These are phyloP conservation scores for Candolleomyces efflorescens DNA, from an alignment of 768 basidiomycete genomes.

Conservation along the genomic window DNA sequence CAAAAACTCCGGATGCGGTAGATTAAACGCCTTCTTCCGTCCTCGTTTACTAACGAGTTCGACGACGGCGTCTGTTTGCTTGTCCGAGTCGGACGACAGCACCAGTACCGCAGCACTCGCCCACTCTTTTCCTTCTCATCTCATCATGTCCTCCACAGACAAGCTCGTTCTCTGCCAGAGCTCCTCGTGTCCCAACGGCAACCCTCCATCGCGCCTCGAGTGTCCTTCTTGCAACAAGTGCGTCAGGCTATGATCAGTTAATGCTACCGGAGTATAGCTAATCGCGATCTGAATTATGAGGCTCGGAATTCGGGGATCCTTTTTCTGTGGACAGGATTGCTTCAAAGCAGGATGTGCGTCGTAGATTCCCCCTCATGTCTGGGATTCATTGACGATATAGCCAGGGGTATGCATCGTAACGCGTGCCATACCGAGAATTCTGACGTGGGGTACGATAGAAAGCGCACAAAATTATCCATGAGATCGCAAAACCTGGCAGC, in stretches of 20 bases:
- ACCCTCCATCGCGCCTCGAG: slow-evolving; percentile 82
- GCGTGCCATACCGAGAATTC: background rate
- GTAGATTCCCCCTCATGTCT: slow-evolving; percentile 3
- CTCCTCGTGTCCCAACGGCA: slow-evolving; percentile 67
- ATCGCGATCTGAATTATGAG: slow-evolving; percentile 35
- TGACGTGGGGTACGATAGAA: slow-evolving; percentile 47
- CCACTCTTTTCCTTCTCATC: slow-evolving; percentile 7
- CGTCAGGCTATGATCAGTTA: slow-evolving; percentile 26
- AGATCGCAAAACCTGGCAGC: slow-evolving; percentile 41
- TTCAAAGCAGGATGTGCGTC: slow-evolving; percentile 91
- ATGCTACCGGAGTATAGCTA: slow-evolving; percentile 3
- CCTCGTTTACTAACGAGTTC: no score
- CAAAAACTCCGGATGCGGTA: no score
- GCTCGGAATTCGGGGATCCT: slow-evolving; percentile 77
- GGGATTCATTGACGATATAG: slow-evolving; percentile 8
- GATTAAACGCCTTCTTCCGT: no score
- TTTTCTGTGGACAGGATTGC: slow-evolving; percentile 94
- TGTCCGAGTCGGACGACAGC: no score
- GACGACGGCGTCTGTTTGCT: no score
- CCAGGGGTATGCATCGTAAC: slow-evolving; percentile 30
- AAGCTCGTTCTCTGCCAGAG: slow-evolving; percentile 57
- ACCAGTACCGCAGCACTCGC: slow-evolving; percentile 9
- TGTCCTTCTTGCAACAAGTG: slow-evolving; percentile 95
- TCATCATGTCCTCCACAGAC: slow-evolving; percentile 14
- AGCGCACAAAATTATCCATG: slow-evolving; percentile 77